phyloP scores from a whole-genome alignment of 257 asterid species.

The Solanum peruvianum region DNA sequence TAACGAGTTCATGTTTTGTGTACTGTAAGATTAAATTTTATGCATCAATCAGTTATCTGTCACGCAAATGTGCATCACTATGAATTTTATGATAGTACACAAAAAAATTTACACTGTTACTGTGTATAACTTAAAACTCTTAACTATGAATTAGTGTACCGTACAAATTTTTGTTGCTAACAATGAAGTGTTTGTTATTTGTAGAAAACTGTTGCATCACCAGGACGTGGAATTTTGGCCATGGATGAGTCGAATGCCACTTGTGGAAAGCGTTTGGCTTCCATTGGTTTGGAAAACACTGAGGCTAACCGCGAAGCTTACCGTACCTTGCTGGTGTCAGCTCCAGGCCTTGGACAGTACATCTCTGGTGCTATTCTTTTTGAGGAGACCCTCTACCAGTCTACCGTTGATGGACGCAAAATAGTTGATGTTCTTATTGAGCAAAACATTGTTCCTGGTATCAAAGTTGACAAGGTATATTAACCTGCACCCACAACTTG shows the following conservation, averaged over 20 bases:
- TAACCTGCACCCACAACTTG: neutral
- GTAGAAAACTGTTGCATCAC: slow-evolving; percentile 81
- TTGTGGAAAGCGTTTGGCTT: slow-evolving; percentile 81
- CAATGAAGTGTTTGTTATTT: neutral
- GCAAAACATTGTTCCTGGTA: slow-evolving; percentile 84
- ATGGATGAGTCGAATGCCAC: slow-evolving; percentile 95
- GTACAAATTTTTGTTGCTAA: neutral
- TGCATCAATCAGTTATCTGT: neutral
- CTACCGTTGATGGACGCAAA: slow-evolving; percentile 69
- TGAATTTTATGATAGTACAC: no score
- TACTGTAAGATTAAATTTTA: neutral
- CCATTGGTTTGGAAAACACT: slow-evolving; percentile 87
- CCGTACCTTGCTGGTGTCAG: slow-evolving; percentile 71
- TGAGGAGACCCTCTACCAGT: slow-evolving; percentile 88
- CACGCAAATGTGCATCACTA: no score
- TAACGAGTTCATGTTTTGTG: neutral
- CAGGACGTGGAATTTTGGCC: slow-evolving; percentile 84
- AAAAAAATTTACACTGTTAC: neutral
- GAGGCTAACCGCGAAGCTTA: slow-evolving; percentile 93
- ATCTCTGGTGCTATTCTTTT: slow-evolving; percentile 88
- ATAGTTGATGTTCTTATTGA: slow-evolving; percentile 72
- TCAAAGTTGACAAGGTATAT: slow-evolving; percentile 80
- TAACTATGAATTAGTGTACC: neutral
- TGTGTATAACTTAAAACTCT: neutral
- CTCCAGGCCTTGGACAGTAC: slow-evolving; percentile 73